These are phyloP conservation scores for Cucurbita maxima DNA, from an alignment of 306 rosid genomes.

Conservation along the genomic window DNA sequence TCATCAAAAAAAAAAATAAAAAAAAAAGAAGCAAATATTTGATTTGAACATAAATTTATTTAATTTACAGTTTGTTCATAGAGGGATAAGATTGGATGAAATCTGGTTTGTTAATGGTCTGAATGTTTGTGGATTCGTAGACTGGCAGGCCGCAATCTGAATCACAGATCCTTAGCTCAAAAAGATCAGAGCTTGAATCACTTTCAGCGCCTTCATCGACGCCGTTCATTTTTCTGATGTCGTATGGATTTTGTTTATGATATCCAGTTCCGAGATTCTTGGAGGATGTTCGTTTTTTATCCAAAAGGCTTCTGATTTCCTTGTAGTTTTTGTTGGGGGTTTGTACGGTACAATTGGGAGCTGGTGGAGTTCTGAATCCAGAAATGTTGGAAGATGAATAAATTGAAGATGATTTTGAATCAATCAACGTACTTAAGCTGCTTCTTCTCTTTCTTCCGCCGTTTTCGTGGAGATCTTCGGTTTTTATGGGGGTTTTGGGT, in stretches of 20 bases:
- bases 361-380: constrained; percentile 71
- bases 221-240: constrained; percentile 5
- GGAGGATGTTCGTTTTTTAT: constrained; percentile 4
- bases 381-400: constrained; percentile 31
- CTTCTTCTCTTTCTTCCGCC: constrained; percentile 11
- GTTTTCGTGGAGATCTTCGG: background rate
- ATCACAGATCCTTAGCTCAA: constrained; percentile 77
- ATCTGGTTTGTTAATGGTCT: constrained; percentile 50
- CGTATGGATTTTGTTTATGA: background rate
- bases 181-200: constrained; percentile 94
- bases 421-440: background rate
- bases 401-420: constrained; percentile 24
- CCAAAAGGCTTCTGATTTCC: constrained; percentile 21
- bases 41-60: too few relatives aligned
- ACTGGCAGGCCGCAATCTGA: constrained; percentile 68
- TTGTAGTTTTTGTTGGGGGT: constrained; percentile 62
- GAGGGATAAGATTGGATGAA: background rate
- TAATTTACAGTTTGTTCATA: too few relatives aligned
- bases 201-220: constrained; percentile 60
- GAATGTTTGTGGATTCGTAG: constrained; percentile 85
- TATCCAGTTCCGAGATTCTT: background rate
- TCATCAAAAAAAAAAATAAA: background rate
- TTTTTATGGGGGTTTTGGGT: constrained; percentile 16
- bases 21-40: background rate
- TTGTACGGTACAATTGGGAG: constrained; percentile 19